These are phyloP conservation scores for Quercus bicolor DNA, from an alignment of 306 rosid species.

Conservation along the genomic window DNA sequence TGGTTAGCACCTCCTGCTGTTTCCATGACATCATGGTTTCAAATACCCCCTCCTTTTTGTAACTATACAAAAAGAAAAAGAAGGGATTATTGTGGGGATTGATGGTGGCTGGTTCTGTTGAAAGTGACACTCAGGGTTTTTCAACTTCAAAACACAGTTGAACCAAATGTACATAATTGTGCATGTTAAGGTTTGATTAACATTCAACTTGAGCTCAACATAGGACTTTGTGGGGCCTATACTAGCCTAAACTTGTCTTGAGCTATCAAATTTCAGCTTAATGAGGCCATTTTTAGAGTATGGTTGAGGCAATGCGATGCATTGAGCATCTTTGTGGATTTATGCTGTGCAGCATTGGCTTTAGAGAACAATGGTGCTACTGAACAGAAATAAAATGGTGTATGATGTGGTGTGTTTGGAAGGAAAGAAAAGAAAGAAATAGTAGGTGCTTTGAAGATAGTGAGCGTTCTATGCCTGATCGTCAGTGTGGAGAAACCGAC, in stretches of 20 bases:
- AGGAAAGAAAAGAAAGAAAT: no score
- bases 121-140: background rate
- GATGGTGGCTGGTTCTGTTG: background rate
- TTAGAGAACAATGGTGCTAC: background rate
- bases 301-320: background rate
- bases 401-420: background rate
- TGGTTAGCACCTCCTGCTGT: no score
- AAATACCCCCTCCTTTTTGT: no score
- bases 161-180: background rate
- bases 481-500: no score
- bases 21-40: no score
- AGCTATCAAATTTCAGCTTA: background rate
- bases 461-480: no score
- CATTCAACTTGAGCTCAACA: background rate
- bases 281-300: background rate
- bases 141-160: background rate
- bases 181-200: background rate
- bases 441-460: no score
- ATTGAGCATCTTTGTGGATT: background rate
- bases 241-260: background rate
- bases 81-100: background rate
- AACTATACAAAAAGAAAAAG: background rate
- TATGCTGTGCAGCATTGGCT: no score
- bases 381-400: background rate
- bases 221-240: background rate